These are phyloP conservation scores for Candida morakotiae DNA, from an alignment of 805 yeast species.

Conservation along the genomic window DNA sequence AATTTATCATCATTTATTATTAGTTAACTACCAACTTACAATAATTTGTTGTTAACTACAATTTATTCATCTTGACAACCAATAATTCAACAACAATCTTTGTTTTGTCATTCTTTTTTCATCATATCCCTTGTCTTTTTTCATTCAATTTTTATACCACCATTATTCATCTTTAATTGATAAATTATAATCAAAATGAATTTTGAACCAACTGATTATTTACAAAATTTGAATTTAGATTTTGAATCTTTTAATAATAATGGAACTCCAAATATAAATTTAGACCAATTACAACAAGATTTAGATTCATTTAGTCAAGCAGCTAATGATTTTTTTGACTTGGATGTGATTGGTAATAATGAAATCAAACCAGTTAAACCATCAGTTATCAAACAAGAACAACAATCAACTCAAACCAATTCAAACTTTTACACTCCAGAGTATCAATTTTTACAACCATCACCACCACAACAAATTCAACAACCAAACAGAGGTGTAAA, in stretches of 20 bases:
- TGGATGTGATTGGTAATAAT: slow-evolving; percentile 10
- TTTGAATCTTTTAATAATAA: slow-evolving; percentile 16
- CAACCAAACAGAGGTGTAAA: not conserved
- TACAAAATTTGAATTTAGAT: slow-evolving; percentile 37
- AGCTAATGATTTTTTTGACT: slow-evolving; percentile 9
- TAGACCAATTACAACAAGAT: slow-evolving; percentile 27
- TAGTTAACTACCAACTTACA: too few species aligned
- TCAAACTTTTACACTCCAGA: not conserved
- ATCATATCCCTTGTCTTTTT: too few species aligned
- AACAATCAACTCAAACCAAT: not conserved
- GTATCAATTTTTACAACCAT: slow-evolving; percentile 1
- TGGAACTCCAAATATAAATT: slow-evolving; percentile 10
- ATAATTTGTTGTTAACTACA: too few species aligned
- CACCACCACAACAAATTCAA: not conserved
- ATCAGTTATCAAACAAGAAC: slow-evolving; percentile 3
- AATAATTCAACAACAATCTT: too few species aligned
- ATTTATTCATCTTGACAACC: too few species aligned
- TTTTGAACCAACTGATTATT: slow-evolving; percentile 39
- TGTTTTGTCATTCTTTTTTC: too few species aligned
- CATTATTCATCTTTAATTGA: too few species aligned
- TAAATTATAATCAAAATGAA: too few species aligned
- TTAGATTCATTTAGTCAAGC: slow-evolving; percentile 36
- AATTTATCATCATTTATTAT: too few species aligned
- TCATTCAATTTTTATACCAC: too few species aligned
- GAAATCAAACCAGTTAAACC: slow-evolving; percentile 12